Percentiles rank a stretch among this genome's conserved stretches.
phyloP scores from a whole-genome alignment of 2,329 filamentous ascomycete species.

The Diaporthe amygdali region DNA sequence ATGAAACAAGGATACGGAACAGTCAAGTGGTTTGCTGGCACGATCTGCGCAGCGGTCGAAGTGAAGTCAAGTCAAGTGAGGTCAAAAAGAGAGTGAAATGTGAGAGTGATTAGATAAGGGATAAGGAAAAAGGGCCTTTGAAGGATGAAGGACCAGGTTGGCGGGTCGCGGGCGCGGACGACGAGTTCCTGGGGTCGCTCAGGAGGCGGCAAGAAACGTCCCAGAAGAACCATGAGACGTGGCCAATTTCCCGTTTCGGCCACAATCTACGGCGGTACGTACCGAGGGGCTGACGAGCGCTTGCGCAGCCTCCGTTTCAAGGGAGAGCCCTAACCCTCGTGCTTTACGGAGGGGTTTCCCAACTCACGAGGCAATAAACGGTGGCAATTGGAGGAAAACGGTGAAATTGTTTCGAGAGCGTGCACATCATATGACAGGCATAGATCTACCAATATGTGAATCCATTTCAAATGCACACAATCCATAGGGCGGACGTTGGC shows the following conservation, averaged over 20 bases:
- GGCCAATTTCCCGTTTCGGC: conserved; percentile 24
- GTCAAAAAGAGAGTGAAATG: neutral
- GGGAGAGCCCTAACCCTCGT: neutral
- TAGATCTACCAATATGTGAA: no score
- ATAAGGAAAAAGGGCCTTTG: neutral
- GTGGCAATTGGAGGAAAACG: neutral
- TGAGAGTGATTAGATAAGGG: conserved; percentile 10
- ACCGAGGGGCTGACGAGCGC: neutral
- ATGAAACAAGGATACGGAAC: neutral
- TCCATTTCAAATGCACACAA: neutral
- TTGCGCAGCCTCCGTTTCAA: conserved; percentile 4
- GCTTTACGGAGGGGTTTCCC: no score
- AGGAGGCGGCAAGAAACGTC: conserved; percentile 2
- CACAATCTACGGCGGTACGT: conserved; percentile 9
- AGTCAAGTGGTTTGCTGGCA: neutral
- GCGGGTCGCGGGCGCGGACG: neutral
- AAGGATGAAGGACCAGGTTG: conserved; percentile 10
- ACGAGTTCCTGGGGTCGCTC: neutral
- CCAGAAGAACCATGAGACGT: conserved; percentile 13
- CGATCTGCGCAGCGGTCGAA: neutral
- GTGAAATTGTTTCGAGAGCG: neutral
- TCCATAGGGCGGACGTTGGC: neutral
- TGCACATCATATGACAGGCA: neutral
- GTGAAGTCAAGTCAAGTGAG: neutral
- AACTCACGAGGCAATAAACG: neutral